A percentile compares a stretch with the other conserved stretches of the same genome.
phyloP scores from a whole-genome alignment of 306 rosid species.

The Mucuna pruriens region DNA sequence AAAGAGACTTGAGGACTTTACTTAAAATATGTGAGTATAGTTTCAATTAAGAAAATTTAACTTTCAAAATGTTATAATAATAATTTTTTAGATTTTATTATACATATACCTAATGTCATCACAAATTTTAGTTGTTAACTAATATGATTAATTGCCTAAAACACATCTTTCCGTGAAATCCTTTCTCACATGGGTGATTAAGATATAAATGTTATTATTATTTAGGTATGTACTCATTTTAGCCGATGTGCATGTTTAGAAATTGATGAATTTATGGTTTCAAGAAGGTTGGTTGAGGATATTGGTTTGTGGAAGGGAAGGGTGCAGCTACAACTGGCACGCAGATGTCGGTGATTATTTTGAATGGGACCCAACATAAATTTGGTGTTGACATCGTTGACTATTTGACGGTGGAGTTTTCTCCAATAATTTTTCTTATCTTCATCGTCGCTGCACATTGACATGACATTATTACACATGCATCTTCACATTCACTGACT shows the following conservation, averaged over 20 bases:
- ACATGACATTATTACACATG: background rate
- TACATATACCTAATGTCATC: no score
- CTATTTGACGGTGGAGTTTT: background rate
- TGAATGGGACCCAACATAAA: background rate
- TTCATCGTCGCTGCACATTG: background rate
- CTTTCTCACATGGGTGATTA: no score
- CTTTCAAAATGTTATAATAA: no score
- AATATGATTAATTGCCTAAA: no score
- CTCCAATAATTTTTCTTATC: background rate
- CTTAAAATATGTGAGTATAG: no score
- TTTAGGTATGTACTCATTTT: no score
- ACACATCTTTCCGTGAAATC: no score
- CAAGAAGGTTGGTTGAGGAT: background rate
- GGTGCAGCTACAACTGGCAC: constrained; percentile 20
- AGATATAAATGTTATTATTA: no score
- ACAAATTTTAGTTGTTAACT: no score
- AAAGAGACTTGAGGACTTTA: no score
- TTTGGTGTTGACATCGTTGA: background rate
- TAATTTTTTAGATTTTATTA: no score
- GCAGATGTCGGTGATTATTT: constrained; percentile 27
- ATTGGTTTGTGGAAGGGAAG: background rate
- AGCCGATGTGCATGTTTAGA: background rate
- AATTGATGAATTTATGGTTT: background rate
- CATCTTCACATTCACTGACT: background rate
- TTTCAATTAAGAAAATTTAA: no score